Percentiles rank a stretch among this genome's conserved stretches.
Evolutionary conservation across 2,329 filamentous ascomycete genomes (phyloP).

Genomic region (Monilinia aucupariae): DNA sequence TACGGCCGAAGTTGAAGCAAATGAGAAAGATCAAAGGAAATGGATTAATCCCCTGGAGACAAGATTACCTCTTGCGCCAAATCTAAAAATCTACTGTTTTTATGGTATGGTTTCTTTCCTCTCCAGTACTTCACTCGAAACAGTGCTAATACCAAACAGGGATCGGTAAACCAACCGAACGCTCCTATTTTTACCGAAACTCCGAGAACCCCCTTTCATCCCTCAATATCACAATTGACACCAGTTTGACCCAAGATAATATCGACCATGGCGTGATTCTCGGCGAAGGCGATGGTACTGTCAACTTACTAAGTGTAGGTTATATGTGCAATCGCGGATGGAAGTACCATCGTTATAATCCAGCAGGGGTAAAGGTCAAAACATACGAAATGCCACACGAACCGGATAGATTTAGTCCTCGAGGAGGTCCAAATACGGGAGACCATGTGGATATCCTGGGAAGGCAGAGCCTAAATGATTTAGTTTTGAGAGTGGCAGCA

Average conservation of each 20-base stretch:
- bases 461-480: slow-evolving; percentile 79
- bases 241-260: slow-evolving; percentile 51
- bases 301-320: slow-evolving; percentile 82
- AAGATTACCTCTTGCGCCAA: slow-evolving; percentile 77
- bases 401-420: slow-evolving; percentile 82
- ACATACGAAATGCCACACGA: slow-evolving; percentile 96
- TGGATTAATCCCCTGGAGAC: slow-evolving; percentile 96
- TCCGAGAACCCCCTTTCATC: slow-evolving; percentile 59
- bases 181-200: slow-evolving; percentile 81
- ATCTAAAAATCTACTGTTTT: slow-evolving; percentile 94
- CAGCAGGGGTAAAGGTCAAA: slow-evolving; percentile 71
- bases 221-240: slow-evolving; percentile 71
- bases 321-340: slow-evolving; percentile 98
- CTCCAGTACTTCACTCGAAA: not conserved
- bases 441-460: slow-evolving; percentile 97
- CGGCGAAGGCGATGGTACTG: slow-evolving; percentile 93
- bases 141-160: slow-evolving; percentile 35
- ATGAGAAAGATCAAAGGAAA: slow-evolving; percentile 69
- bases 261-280: slow-evolving; percentile 88
- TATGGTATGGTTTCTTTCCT: slow-evolving; percentile 52
- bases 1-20: slow-evolving; percentile 70
- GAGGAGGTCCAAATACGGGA: slow-evolving; percentile 65
- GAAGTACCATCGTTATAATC: slow-evolving; percentile 91
- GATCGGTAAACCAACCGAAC: slow-evolving; percentile 87
- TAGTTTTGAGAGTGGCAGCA: slow-evolving; percentile 80